A percentile compares a stretch with the other conserved stretches of the same genome.
phyloP scores from a whole-genome alignment of 768 basidiomycete genomes.

The Lactarius psammicola region DNA sequence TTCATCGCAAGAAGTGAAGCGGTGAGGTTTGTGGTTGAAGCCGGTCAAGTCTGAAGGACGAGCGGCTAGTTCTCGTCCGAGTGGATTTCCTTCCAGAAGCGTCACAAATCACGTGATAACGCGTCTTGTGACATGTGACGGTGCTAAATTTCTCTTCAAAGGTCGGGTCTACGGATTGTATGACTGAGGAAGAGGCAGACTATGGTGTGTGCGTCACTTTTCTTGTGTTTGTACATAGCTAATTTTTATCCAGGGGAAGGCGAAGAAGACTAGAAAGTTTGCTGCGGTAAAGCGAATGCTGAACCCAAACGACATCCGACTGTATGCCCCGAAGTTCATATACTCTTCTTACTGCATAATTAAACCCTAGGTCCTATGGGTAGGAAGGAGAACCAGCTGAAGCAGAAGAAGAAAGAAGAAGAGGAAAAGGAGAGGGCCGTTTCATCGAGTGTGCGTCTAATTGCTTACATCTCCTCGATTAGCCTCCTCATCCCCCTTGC shows the following conservation, averaged over 20 bases:
- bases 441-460: slow-evolving; percentile 68
- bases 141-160: not conserved
- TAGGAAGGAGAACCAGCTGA: slow-evolving; percentile 92
- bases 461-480: not conserved
- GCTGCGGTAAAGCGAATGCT: slow-evolving; percentile 91
- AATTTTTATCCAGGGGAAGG: slow-evolving; percentile 85
- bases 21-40: not conserved
- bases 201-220: slow-evolving; percentile 13
- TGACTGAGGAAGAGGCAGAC: not conserved
- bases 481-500: slow-evolving; percentile 8
- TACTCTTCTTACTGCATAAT: not conserved
- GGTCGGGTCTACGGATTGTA: too few relatives aligned
- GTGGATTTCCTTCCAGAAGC: not conserved
- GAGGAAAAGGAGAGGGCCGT: slow-evolving; percentile 76
- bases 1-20: slow-evolving; percentile 13
- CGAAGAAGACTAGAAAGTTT: slow-evolving; percentile 94
- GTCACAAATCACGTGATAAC: slow-evolving; percentile 23
- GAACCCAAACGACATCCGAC: slow-evolving; percentile 88
- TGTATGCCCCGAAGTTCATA: slow-evolving; percentile 53
- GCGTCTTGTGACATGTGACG: slow-evolving; percentile 23
- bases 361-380: not conserved
- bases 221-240: too few relatives aligned
- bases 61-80: not conserved
- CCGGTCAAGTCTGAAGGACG: not conserved
- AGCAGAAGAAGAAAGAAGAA: slow-evolving; percentile 82